Conservation (phyloP, 768 basidiomycete genomes). For the Phylloporus sp. region DNA sequence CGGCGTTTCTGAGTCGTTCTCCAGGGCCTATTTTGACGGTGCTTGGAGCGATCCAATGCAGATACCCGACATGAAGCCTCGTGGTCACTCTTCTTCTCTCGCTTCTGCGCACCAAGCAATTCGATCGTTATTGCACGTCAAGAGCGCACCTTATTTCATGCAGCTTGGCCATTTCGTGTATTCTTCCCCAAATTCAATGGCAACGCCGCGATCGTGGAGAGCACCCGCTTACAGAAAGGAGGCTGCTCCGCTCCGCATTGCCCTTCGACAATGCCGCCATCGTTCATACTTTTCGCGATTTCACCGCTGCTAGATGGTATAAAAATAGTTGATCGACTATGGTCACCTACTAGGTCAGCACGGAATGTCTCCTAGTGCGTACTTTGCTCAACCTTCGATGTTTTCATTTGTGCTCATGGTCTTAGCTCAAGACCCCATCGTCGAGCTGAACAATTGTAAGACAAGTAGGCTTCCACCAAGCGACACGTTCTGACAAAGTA, state of each 20-base stretch:
- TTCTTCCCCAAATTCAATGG: slow-evolving; percentile 23
- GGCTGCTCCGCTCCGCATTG: slow-evolving; percentile 29
- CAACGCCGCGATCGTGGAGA: slow-evolving; percentile 29
- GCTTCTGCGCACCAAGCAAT: slow-evolving; percentile 31
- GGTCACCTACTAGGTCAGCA: slow-evolving; percentile 11
- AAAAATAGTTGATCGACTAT: slow-evolving; percentile 22
- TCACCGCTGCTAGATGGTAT: slow-evolving; percentile 24
- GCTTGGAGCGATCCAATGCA: slow-evolving; percentile 33
- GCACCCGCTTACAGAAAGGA: slow-evolving; percentile 19
- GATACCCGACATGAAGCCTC: slow-evolving; percentile 38
- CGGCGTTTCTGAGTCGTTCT: slow-evolving; percentile 22
- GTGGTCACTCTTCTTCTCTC: slow-evolving; percentile 28
- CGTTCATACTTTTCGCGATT: slow-evolving; percentile 18
- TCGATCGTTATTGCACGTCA: slow-evolving; percentile 34
- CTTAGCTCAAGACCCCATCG: slow-evolving; percentile 27
- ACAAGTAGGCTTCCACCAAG: not conserved
- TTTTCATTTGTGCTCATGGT: slow-evolving; percentile 11
- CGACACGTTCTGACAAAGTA: not conserved
- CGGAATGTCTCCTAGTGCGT: slow-evolving; percentile 23
- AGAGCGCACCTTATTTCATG: slow-evolving; percentile 31
- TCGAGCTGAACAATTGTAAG: slow-evolving; percentile 42
- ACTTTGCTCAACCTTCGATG: not conserved
- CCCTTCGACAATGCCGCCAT: slow-evolving; percentile 24
- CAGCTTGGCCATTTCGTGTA: slow-evolving; percentile 27
- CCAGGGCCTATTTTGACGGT: slow-evolving; percentile 21